Evolutionary conservation across 768 basidiomycete species (phyloP), one percentile per base, ranked within the genome.

Genomic region (Trametes cubensis): DNA sequence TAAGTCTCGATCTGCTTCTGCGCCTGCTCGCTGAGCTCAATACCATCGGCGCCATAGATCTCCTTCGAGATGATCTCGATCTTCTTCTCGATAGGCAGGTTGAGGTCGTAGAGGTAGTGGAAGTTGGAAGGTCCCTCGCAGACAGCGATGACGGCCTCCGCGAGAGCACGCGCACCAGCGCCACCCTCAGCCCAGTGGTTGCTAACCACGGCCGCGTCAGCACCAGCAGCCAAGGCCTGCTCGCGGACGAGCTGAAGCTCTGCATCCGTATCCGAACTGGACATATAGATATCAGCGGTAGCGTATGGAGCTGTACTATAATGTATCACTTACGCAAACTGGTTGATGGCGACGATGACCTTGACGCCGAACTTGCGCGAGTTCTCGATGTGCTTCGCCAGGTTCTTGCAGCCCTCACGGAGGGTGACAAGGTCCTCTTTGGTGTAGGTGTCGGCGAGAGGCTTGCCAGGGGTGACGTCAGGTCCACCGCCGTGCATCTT

Each of bases 401-500:
- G 78, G 79, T 99, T 99, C 77, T 90, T 87, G 79, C 91, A 94
- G 40, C 96, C 96, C 73, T 92, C 90, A 74, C 87, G 87, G 57
- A 99, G 86, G 13, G 86, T 92, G 61, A 88, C 88, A 52, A 98
- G 82, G 72, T 98, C 87, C 78, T 98, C 96, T 72, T 90, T 89
- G 62, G 92, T 93, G 75, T 99, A 99, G 45, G 92, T 94, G 49
- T 92, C 92, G 66, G 91, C 89, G 44, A 98, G 83, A 23, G 95
- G 85, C 75, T 97, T 98, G 53, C 96, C 96, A 26, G 96, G 96
- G 2, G 92, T 91, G 55, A 98, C 95, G 25, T 97, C 95, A 6
- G 96, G 96, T 61, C 92, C 97, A 62, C 96, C 96, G 45, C 96
- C 96, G 73, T 99, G 96, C 96, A 99, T 99, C 83, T 98, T 99